These are phyloP conservation scores for Tylopilus sp. DNA, from an alignment of 1,284 basidiomycete species.

Conservation along the genomic window DNA sequence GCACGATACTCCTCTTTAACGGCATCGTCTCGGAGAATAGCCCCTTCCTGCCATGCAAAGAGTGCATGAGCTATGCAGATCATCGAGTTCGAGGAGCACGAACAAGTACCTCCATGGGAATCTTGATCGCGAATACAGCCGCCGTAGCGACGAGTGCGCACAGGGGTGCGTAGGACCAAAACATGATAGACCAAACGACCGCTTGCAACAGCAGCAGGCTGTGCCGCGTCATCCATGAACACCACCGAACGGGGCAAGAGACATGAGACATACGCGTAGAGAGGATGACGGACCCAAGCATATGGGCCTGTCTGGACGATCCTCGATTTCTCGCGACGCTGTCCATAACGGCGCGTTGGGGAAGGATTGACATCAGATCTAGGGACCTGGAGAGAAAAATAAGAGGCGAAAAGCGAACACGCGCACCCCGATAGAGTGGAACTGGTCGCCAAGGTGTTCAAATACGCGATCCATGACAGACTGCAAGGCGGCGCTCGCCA, in stretches of 20 bases:
- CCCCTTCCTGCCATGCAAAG: background rate
- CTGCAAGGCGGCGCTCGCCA: background rate
- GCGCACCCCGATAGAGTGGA: slow-evolving; percentile 17
- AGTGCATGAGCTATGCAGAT: background rate
- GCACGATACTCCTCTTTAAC: background rate
- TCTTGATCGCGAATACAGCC: slow-evolving; percentile 21
- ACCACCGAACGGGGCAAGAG: background rate
- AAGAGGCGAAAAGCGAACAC: too few species aligned
- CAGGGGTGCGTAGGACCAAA: slow-evolving; percentile 31
- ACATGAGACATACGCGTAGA: slow-evolving; percentile 18
- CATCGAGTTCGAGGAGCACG: background rate
- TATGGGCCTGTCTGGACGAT: slow-evolving; percentile 23
- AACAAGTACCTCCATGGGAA: slow-evolving; percentile 27
- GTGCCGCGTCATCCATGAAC: background rate
- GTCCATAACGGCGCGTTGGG: too few species aligned
- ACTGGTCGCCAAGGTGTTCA: slow-evolving; percentile 13
- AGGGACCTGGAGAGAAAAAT: too few species aligned
- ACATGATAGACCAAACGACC: slow-evolving; percentile 13
- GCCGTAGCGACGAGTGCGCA: slow-evolving; percentile 9
- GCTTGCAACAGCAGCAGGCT: slow-evolving; percentile 20
- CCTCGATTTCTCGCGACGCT: slow-evolving; percentile 29
- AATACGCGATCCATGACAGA: background rate
- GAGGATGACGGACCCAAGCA: slow-evolving; percentile 30
- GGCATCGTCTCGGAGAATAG: background rate
- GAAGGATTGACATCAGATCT: background rate